Evolutionary conservation across 225 moss, liverwort and hornwort species (phyloP).

Genomic region (Pseudisothecium myosuroides): DNA sequence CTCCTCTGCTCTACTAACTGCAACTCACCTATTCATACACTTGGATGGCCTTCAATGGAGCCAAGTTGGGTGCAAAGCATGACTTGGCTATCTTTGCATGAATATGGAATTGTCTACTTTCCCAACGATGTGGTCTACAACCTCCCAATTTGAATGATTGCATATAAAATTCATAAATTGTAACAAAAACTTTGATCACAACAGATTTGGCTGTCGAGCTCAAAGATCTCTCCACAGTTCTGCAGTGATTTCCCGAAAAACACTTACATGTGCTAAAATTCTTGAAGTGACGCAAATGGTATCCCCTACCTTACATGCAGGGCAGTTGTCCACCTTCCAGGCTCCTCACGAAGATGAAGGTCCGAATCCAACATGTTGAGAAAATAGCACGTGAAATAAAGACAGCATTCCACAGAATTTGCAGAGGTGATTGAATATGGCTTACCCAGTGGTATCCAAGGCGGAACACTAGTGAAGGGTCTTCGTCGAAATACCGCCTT

Average conservation of each 20-base stretch:
- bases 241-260: background rate
- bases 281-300: background rate
- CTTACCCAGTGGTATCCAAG: conserved; percentile 76
- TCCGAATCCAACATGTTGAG: background rate
- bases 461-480: conserved; percentile 54
- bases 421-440: background rate
- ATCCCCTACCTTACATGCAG: background rate
- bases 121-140: background rate
- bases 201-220: background rate
- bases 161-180: background rate
- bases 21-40: background rate
- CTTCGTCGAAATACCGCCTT: conserved; percentile 36
- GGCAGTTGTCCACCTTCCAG: background rate
- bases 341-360: background rate
- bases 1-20: background rate
- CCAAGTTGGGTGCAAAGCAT: background rate
- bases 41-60: background rate
- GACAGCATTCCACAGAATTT: background rate
- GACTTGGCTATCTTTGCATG: background rate
- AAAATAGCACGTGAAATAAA: background rate
- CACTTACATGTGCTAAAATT: background rate
- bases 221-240: background rate
- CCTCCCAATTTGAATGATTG: background rate
- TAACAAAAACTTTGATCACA: background rate
- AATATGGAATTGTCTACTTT: background rate